These are phyloP conservation scores for Kwoniella shandongensis DNA, from an alignment of 768 basidiomycete species.

Conservation along the genomic window DNA sequence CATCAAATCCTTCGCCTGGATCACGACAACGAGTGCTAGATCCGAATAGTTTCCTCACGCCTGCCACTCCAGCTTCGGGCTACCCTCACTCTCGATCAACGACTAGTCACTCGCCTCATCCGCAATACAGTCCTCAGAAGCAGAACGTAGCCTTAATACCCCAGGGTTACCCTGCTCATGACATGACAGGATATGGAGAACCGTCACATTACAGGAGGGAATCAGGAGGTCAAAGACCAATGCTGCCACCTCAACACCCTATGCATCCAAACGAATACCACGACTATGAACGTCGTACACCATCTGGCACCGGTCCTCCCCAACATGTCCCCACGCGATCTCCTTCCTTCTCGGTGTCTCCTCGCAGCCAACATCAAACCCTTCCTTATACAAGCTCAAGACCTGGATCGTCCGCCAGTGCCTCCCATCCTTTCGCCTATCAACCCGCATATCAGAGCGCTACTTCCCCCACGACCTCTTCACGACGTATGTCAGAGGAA, in stretches of 20 bases:
- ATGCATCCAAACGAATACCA: conserved; percentile 25
- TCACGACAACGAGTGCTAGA: conserved; percentile 23
- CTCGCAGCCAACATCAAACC: conserved; percentile 27
- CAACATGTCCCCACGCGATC: conserved; percentile 32
- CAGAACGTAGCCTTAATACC: conserved; percentile 4
- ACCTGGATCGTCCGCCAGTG: conserved; percentile 14
- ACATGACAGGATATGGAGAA: conserved; percentile 17
- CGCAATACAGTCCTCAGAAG: conserved; percentile 20
- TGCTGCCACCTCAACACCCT: conserved; percentile 37
- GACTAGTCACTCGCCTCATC: conserved; percentile 29
- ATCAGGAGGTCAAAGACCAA: conserved; percentile 20
- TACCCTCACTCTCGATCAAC: conserved; percentile 20
- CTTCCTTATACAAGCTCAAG: conserved; percentile 14
- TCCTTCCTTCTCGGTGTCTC: conserved; percentile 44
- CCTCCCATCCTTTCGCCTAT: conserved; percentile 18
- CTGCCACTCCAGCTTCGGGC: conserved; percentile 25
- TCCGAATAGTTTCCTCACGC: conserved; percentile 35
- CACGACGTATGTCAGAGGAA: conserved; percentile 18
- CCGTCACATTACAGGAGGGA: conserved; percentile 8
- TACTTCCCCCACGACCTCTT: conserved; percentile 7
- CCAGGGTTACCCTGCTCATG: not conserved
- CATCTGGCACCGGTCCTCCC: conserved; percentile 14
- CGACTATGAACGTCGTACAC: conserved; percentile 25
- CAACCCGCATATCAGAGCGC: conserved; percentile 6
- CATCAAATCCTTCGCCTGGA: conserved; percentile 24